Evolutionary conservation across 345 rosid species (phyloP), one percentile per base, ranked within the genome.

Genomic region (Salix arbutifolia): DNA sequence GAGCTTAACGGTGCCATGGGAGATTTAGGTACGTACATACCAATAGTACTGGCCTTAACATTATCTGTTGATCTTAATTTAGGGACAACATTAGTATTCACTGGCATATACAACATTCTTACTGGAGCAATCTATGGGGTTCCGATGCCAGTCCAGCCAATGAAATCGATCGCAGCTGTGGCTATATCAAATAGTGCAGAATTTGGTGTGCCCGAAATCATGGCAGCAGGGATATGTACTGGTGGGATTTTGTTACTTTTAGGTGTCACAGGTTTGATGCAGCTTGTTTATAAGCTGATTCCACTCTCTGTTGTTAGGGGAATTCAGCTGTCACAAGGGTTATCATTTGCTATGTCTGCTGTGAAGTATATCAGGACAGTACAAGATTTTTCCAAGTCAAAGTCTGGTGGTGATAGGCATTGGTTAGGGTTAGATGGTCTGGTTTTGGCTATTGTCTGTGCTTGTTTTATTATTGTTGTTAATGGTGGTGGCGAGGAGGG

Each of bases 131-230:
- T 90, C 12, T 91, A 92, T 60, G 97, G 96, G 0, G 96, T 92
- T 14, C 96, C 94, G 3, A 91, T 94, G 97, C 96, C 97, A 9
- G 98, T 94, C n/a, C 97, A 94, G 72, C 97, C 97, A 60, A 90
- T 94, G 97, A 94, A 94, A 73, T 84, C 96, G 0, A 92, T 94
- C 0, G 93, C 94, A 0, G 97, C 97, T 0, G 97, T 81, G 13
- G 98, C 92, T 26, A 86, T 94, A 19, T 89, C 94, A 0, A 69
- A 35, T 2, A 81, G 79, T 11, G 71, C 85, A 1, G 88, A 82
- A 46, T 94, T 92, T 23, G 89, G 89, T 1, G 80, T 92, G 78
- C 96, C 93, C 12, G 98, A 91, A 79, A 81, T 88, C 5, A 91
- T 91, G 96, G 97, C 94, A 0, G 89, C 96, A 0, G 94, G 96